Evolutionary conservation across 2,329 filamentous ascomycete genomes (phyloP).

Genomic region (Xylariaceae sp.): DNA sequence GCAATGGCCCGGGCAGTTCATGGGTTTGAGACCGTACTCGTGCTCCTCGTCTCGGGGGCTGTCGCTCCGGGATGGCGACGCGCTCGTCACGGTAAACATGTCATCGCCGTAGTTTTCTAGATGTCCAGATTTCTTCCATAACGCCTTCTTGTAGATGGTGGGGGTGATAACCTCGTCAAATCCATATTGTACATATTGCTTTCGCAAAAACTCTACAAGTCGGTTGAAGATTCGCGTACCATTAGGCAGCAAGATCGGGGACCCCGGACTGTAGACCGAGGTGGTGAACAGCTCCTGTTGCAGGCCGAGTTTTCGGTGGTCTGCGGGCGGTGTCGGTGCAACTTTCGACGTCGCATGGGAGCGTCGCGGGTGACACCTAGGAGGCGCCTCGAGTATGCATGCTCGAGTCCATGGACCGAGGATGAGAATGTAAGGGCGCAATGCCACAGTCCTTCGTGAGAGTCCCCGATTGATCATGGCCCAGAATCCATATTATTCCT

Average conservation of each 20-base stretch:
- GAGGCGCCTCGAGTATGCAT: slow-evolving; percentile 6
- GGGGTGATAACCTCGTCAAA: slow-evolving; percentile 89
- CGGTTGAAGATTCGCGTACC: slow-evolving; percentile 84
- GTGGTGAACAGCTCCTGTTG: slow-evolving; percentile 79
- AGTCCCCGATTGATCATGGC: slow-evolving; percentile 28
- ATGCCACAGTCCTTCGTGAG: slow-evolving; percentile 22
- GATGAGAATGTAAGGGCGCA: slow-evolving; percentile 15
- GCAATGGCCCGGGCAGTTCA: slow-evolving; percentile 98
- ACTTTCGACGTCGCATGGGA: slow-evolving; percentile 31
- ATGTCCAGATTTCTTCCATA: slow-evolving; percentile 86
- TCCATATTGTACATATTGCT: slow-evolving; percentile 82
- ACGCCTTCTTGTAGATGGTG: slow-evolving; percentile 84
- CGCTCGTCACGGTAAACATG: slow-evolving; percentile 80
- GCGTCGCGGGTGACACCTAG: slow-evolving; percentile 11
- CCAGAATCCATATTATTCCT: slow-evolving; percentile 9
- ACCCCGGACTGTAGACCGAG: slow-evolving; percentile 80
- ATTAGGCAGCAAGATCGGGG: slow-evolving; percentile 81
- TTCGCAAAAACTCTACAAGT: slow-evolving; percentile 77
- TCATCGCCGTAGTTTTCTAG: slow-evolving; percentile 90
- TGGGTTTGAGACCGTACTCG: slow-evolving; percentile 76
- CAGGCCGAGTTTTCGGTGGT: slow-evolving; percentile 63
- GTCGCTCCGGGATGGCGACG: slow-evolving; percentile 46
- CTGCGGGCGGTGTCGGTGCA: slow-evolving; percentile 40
- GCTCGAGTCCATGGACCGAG: slow-evolving; percentile 19
- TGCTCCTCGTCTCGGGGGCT: slow-evolving; percentile 36